Evolutionary conservation across 345 rosid species (phyloP).

Genomic region (Populus tremula): DNA sequence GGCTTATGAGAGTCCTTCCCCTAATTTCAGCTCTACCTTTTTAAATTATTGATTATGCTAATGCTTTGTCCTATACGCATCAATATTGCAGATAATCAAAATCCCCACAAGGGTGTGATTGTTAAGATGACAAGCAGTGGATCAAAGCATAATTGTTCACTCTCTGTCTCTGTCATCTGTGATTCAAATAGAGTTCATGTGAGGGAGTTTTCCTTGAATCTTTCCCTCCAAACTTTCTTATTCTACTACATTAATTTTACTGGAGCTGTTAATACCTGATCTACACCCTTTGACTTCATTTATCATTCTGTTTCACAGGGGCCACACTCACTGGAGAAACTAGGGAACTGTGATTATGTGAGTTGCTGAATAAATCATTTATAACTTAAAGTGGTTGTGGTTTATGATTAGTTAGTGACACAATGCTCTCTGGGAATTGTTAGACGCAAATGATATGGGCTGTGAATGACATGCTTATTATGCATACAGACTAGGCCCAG

Average conservation of each 20-base stretch:
- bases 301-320: slow-evolving; percentile 49
- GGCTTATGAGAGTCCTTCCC: background rate
- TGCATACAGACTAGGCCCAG: background rate
- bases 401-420: background rate
- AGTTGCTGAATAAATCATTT: slow-evolving; percentile 36
- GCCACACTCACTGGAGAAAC: slow-evolving; percentile 56
- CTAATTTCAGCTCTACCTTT: background rate
- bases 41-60: slow-evolving; percentile 18
- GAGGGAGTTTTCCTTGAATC: slow-evolving; percentile 36
- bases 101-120: slow-evolving; percentile 76
- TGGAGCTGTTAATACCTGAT: slow-evolving; percentile 17
- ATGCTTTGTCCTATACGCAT: slow-evolving; percentile 19
- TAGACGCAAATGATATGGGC: background rate
- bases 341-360: slow-evolving; percentile 70
- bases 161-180: slow-evolving; percentile 75
- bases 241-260: slow-evolving; percentile 9
- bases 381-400: background rate
- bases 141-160: slow-evolving; percentile 56
- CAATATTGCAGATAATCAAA: slow-evolving; percentile 50
- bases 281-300: slow-evolving; percentile 4
- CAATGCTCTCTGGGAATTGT: background rate
- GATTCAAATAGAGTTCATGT: slow-evolving; percentile 61
- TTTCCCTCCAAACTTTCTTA: background rate
- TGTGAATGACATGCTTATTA: background rate
- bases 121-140: slow-evolving; percentile 60